Percentiles rank a stretch among this genome's conserved stretches.
Evolutionary conservation across 2,329 filamentous ascomycete species (phyloP).

Genomic region (Aspergillus novoparasiticus): DNA sequence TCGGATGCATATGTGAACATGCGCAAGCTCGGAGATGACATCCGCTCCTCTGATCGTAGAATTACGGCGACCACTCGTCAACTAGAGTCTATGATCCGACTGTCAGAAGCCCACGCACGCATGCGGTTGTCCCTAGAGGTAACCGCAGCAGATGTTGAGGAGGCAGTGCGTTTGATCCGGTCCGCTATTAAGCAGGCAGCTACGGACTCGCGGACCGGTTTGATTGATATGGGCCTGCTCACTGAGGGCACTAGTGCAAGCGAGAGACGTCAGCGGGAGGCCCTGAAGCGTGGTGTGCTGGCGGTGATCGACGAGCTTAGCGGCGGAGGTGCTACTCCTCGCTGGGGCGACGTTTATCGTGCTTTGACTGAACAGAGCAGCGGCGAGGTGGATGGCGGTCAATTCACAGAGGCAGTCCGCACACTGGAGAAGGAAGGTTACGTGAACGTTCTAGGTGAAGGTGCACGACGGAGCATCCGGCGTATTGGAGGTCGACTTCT

Average conservation of each 20-base stretch:
- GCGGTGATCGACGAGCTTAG: slow-evolving; percentile 79
- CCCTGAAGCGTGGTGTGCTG: slow-evolving; percentile 79
- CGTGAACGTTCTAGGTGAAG: slow-evolving; percentile 80
- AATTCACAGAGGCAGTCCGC: slow-evolving; percentile 82
- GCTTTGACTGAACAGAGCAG: slow-evolving; percentile 71
- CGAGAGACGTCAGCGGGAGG: slow-evolving; percentile 80
- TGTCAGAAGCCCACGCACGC: slow-evolving; percentile 94
- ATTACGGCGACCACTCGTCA: slow-evolving; percentile 98
- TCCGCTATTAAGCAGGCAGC: slow-evolving; percentile 93
- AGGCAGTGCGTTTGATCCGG: slow-evolving; percentile 91
- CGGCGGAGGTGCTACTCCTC: slow-evolving; percentile 64
- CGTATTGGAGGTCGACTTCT: slow-evolving; percentile 61
- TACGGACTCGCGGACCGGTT: slow-evolving; percentile 85
- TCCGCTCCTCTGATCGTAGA: slow-evolving; percentile 85
- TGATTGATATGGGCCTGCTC: slow-evolving; percentile 95
- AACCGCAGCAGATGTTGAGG: slow-evolving; percentile 77
- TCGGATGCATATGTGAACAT: slow-evolving; percentile 89
- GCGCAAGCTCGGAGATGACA: slow-evolving; percentile 87
- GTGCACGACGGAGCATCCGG: slow-evolving; percentile 77
- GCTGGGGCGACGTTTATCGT: slow-evolving; percentile 77
- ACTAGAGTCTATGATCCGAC: slow-evolving; percentile 96
- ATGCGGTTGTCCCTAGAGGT: slow-evolving; percentile 85
- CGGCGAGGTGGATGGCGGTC: slow-evolving; percentile 69
- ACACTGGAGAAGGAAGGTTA: slow-evolving; percentile 81
- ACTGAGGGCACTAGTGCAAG: slow-evolving; percentile 90